Evolutionary conservation across 148 eudicot genomes (phyloP).

Genomic region (Oxyria digyna): DNA sequence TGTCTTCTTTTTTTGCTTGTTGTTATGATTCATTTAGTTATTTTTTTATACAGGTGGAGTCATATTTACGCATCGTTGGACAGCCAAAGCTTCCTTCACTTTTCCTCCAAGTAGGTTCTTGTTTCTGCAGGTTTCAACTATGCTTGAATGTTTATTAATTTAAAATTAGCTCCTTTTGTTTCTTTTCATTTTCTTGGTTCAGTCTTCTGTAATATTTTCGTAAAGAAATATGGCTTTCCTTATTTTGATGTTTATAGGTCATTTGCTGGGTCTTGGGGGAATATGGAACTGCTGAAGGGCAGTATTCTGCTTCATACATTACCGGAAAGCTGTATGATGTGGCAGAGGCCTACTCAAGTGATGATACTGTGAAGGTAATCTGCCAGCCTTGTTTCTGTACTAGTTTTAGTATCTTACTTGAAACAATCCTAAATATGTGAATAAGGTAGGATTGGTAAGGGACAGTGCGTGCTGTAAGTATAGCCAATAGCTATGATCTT

Average conservation of each 20-base stretch:
- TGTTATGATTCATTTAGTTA: no score
- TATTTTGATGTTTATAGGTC: constrained; percentile 31
- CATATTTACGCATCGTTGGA: constrained; percentile 70
- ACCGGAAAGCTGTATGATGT: constrained; percentile 88
- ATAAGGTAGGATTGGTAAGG: not conserved
- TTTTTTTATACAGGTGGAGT: constrained; percentile 60
- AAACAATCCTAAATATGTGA: not conserved
- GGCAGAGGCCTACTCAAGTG: constrained; percentile 86
- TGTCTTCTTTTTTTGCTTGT: no score
- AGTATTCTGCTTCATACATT: constrained; percentile 86
- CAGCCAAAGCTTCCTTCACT: constrained; percentile 94
- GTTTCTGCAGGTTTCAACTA: constrained; percentile 3
- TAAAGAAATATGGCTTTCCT: not conserved
- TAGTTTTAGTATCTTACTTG: not conserved
- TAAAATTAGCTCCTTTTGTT: not conserved
- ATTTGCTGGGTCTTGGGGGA: constrained; percentile 99
- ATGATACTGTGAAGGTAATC: constrained; percentile 84
- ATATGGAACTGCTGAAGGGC: constrained; percentile 89
- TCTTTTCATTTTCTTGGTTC: not conserved
- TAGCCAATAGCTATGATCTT: not conserved
- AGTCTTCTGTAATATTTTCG: not conserved
- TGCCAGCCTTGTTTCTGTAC: not conserved
- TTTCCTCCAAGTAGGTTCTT: constrained; percentile 69
- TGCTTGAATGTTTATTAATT: not conserved
- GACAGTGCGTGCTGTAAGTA: not conserved